Evolutionary conservation across 305 asterid species (phyloP).

Genomic region (Plantago lanceolata): DNA sequence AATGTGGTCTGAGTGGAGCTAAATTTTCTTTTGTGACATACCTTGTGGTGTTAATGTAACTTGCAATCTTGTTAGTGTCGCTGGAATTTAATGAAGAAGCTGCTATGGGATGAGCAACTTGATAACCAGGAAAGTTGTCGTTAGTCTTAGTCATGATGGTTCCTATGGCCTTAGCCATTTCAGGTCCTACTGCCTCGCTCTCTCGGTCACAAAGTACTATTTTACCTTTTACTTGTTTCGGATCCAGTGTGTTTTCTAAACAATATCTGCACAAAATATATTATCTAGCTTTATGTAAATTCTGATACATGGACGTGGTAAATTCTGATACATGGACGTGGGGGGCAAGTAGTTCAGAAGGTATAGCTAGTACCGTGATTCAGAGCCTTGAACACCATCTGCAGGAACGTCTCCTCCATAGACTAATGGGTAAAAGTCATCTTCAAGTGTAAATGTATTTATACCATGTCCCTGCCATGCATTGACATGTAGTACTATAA

Average conservation of each 20-base stretch:
- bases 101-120: background rate
- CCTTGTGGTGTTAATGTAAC: background rate
- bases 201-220: conserved; percentile 1
- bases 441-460: conserved; percentile 42
- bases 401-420: conserved; percentile 47
- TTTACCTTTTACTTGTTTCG: background rate
- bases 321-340: no score
- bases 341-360: background rate
- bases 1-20: background rate
- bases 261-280: conserved; percentile 35
- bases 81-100: background rate
- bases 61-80: background rate
- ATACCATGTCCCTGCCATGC: conserved; percentile 37
- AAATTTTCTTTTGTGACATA: no score
- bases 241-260: background rate
- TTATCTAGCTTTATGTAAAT: no score
- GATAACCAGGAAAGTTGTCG: background rate
- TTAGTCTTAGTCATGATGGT: background rate
- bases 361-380: background rate
- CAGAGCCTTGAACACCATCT: background rate
- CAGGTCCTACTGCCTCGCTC: background rate
- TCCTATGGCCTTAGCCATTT: background rate
- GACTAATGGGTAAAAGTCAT: conserved; percentile 40
- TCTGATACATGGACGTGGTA: no score
- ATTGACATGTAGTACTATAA: background rate